phyloP scores from a whole-genome alignment of 2,329 filamentous ascomycete genomes.

The Cryphonectria carpinicola region DNA sequence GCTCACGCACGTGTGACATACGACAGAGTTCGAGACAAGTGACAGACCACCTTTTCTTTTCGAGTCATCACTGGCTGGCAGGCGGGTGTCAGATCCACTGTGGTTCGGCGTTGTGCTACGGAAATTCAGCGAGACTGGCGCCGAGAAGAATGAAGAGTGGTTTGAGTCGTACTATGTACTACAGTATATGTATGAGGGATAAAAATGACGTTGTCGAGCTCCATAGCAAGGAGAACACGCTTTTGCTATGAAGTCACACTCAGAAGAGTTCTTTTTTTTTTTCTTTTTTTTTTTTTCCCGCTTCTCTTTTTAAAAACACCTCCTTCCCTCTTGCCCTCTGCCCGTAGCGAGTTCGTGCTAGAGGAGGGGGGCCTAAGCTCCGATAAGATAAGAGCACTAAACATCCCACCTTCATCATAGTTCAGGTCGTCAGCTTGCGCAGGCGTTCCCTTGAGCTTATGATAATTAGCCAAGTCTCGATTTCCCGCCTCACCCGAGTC shows the following conservation, averaged over 20 bases:
- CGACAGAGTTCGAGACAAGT: conserved; percentile 4
- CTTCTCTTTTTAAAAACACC: background rate
- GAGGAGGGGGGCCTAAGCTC: conserved; percentile 13
- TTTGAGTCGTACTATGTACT: conserved; percentile 3
- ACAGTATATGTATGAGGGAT: conserved; percentile 22
- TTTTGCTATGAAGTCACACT: conserved; percentile 21
- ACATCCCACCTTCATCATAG: conserved; percentile 24
- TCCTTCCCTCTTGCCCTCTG: conserved; percentile 3
- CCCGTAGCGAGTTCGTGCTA: background rate
- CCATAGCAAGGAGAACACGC: background rate
- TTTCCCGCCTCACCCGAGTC: background rate
- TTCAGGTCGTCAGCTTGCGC: background rate
- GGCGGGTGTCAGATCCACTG: background rate
- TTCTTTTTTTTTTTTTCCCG: too few relatives aligned
- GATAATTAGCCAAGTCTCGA: background rate
- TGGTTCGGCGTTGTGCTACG: conserved; percentile 10
- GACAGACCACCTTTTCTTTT: background rate
- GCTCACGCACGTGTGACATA: conserved; percentile 21
- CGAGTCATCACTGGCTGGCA: conserved; percentile 8
- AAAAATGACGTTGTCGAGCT: conserved; percentile 24
- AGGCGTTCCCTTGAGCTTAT: conserved; percentile 5
- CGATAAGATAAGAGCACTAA: conserved; percentile 30
- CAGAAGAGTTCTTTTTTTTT: background rate
- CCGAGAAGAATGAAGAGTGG: conserved; percentile 4
- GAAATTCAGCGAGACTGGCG: conserved; percentile 25